Evolutionary conservation across 2,329 filamentous ascomycete genomes (phyloP).

Genomic region (Paracamarosporium sp.): DNA sequence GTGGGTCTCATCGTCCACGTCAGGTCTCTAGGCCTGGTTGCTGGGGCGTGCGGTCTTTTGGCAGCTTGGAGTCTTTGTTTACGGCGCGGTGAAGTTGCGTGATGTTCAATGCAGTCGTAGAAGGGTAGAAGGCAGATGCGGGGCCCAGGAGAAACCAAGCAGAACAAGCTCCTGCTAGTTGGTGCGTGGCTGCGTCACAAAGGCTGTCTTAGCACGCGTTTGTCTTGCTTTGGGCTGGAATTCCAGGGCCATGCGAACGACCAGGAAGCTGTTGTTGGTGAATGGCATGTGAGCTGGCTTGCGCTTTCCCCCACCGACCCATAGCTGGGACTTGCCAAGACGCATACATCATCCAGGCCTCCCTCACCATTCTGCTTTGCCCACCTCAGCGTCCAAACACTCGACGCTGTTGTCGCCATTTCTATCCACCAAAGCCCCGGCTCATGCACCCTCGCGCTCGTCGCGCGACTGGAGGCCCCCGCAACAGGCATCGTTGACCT

Average conservation of each 20-base stretch:
- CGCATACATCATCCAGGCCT: constrained; percentile 28
- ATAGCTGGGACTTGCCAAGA: constrained; percentile 25
- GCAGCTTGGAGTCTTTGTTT: background rate
- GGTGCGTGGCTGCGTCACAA: constrained; percentile 21
- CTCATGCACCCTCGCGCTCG: constrained; percentile 18
- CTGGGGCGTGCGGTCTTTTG: background rate
- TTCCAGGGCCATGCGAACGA: background rate
- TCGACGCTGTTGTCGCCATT: constrained; percentile 6
- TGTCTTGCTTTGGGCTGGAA: constrained; percentile 10
- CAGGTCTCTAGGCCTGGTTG: background rate
- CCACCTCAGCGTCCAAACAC: constrained; percentile 3
- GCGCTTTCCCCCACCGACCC: constrained; percentile 21
- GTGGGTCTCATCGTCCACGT: constrained; percentile 6
- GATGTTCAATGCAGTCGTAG: background rate
- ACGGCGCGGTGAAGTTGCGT: background rate
- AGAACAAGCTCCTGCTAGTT: constrained; percentile 25
- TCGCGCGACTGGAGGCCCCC: constrained; percentile 20
- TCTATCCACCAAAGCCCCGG: constrained; percentile 13
- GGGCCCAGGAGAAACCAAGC: constrained; percentile 24
- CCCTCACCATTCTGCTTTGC: constrained; percentile 1
- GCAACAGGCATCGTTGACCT: constrained; percentile 20
- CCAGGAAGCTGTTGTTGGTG: constrained; percentile 4
- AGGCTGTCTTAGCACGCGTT: constrained; percentile 13
- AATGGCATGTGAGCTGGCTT: constrained; percentile 21
- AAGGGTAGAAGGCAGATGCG: background rate